Conservation (phyloP, 371 early-diverging fungal genomes). For the Haplosporangium sp. region DNA sequence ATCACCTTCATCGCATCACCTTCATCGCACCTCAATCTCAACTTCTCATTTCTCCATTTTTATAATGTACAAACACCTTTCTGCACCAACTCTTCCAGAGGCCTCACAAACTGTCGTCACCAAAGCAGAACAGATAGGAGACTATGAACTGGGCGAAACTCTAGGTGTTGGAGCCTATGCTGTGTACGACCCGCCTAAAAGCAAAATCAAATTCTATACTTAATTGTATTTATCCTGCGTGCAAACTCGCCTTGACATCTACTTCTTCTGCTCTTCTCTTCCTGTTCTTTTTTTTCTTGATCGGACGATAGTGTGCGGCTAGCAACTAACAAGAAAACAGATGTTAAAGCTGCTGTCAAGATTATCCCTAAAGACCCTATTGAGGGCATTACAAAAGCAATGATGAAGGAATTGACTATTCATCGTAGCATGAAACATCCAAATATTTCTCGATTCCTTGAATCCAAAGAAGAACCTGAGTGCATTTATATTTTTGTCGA, state of each 20-base stretch:
- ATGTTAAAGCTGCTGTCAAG: slow-evolving; percentile 63
- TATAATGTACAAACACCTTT: slow-evolving; percentile 48
- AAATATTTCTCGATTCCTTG: slow-evolving; percentile 64
- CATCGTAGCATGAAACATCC: slow-evolving; percentile 60
- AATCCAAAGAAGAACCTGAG: slow-evolving; percentile 59
- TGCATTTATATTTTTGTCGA: slow-evolving; percentile 67
- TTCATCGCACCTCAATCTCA: background rate
- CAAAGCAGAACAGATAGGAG: slow-evolving; percentile 46
- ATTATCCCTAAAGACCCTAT: slow-evolving; percentile 58
- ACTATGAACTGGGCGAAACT: slow-evolving; percentile 56
- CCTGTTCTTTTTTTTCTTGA: no score
- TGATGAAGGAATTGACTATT: slow-evolving; percentile 66
- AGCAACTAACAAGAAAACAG: slow-evolving; percentile 55
- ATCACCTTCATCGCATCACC: background rate
- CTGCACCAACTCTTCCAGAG: slow-evolving; percentile 48
- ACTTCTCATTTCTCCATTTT: background rate
- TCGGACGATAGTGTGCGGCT: slow-evolving; percentile 58
- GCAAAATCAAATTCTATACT: no score
- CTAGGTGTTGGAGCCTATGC: slow-evolving; percentile 71
- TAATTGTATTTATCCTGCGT: background rate
- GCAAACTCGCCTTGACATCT: background rate
- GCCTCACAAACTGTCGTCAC: slow-evolving; percentile 43
- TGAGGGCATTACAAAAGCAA: slow-evolving; percentile 31
- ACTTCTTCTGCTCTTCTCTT: background rate
- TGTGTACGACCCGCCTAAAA: slow-evolving; percentile 43